A percentile compares a stretch with the other conserved stretches of the same genome.
Conservation (phyloP, 768 basidiomycete genomes). For the Rickenella mellea region DNA sequence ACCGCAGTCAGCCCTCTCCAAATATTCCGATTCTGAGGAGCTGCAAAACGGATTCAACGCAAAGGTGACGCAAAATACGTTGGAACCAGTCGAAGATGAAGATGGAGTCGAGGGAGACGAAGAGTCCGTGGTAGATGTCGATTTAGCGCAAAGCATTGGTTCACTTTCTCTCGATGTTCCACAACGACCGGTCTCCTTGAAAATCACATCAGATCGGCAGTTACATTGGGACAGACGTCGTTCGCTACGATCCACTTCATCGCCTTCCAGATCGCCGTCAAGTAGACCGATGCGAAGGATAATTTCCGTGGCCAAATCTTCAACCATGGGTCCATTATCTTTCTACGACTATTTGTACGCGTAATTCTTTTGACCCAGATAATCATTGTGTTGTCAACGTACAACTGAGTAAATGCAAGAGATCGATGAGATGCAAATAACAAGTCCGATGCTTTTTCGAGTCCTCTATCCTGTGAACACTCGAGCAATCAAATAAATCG, state of each 20-base stretch:
- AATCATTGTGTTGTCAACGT: too few species aligned
- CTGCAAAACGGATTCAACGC: too few species aligned
- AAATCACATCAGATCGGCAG: neutral
- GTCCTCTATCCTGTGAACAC: constrained; percentile 38
- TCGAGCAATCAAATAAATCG: constrained; percentile 39
- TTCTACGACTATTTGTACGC: constrained; percentile 1
- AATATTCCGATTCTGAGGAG: neutral
- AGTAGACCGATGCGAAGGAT: neutral
- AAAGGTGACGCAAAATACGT: neutral
- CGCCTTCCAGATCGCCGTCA: neutral
- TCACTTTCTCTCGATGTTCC: neutral
- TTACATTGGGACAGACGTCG: neutral
- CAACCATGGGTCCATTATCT: neutral
- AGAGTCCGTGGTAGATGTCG: neutral
- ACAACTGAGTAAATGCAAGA: too few species aligned
- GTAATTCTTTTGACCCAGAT: neutral
- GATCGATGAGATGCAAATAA: too few species aligned
- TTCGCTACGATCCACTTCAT: neutral
- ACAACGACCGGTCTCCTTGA: neutral
- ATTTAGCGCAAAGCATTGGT: neutral
- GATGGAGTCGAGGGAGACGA: neutral
- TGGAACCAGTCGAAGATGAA: neutral
- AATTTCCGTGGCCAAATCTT: too few species aligned
- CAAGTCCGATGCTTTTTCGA: too few species aligned
- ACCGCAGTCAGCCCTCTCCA: neutral